Percentiles rank a stretch among this genome's conserved stretches.
Evolutionary conservation across 192 early-diverging fungal species (phyloP).

Genomic region (Coemansia sp.): DNA sequence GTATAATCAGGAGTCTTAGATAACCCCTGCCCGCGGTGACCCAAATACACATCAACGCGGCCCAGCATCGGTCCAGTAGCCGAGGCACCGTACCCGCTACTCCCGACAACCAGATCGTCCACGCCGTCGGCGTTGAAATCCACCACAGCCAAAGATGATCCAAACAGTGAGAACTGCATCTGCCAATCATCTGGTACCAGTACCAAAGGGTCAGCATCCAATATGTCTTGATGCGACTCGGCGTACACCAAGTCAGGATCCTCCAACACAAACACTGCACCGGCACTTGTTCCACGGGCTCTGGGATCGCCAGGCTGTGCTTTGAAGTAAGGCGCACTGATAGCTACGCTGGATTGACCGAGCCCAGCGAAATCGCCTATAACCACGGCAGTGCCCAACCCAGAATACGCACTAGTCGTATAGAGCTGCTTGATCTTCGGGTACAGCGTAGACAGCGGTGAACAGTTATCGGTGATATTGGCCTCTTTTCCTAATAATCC

Average conservation of each 20-base stretch:
- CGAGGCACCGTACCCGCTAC: slow-evolving; percentile 57
- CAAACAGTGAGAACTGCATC: slow-evolving; percentile 62
- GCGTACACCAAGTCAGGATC: slow-evolving; percentile 10
- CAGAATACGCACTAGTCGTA: slow-evolving; percentile 58
- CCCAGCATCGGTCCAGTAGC: slow-evolving; percentile 53
- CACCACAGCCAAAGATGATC: slow-evolving; percentile 72
- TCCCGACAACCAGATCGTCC: slow-evolving; percentile 79
- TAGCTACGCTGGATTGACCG: slow-evolving; percentile 62
- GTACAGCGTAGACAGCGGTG: slow-evolving; percentile 47
- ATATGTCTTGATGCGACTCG: slow-evolving; percentile 51
- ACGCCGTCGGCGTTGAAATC: slow-evolving; percentile 87
- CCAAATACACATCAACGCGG: slow-evolving; percentile 70
- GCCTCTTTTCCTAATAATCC: neutral
- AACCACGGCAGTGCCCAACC: slow-evolving; percentile 66
- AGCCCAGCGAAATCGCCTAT: slow-evolving; percentile 74
- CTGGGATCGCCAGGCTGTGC: neutral
- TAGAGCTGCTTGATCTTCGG: slow-evolving; percentile 51
- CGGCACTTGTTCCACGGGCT: slow-evolving; percentile 23
- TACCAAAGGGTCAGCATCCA: slow-evolving; percentile 45
- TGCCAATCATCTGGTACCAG: slow-evolving; percentile 15
- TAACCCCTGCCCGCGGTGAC: slow-evolving; percentile 56
- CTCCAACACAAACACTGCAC: slow-evolving; percentile 61
- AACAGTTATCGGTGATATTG: slow-evolving; percentile 10
- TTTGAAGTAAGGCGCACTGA: slow-evolving; percentile 66
- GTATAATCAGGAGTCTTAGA: slow-evolving; percentile 54